Base-by-base conservation (phyloP, 345 rosid genomes). In the Leavenworthia alabamica region DNA sequence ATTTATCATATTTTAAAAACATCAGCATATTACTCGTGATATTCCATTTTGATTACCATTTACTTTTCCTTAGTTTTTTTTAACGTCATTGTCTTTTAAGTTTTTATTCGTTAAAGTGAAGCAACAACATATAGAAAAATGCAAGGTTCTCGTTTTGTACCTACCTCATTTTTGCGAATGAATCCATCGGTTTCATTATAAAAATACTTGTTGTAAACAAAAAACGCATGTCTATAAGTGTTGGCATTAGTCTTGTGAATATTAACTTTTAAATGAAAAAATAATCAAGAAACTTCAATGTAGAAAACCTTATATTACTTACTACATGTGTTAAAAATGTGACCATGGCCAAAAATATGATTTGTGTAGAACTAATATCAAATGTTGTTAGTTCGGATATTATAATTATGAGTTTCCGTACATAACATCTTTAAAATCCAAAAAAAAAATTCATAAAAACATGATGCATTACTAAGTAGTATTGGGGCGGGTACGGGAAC, bases 1-100 rank as follows among this genome's bases (percentile, higher is more conserved):
- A 8, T 47, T 53, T 33, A 10, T 37, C 17, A 20, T 8, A 23
- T 11, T 45, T 4, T 23, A 1, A 23, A 24, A 56, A 29, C 42
- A 24, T 19, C 27, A 47, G 71, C 57, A 57, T 48, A 47, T 67
- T 46, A 46, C 47, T 12, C 40, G 28, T 56, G 23, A 66, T 40
- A 56, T 67, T 57, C 64, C 36, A 14, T 28, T 39, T 31, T 37
- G 6, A 37, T 37, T 6, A 15, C 4, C 1, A 24, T 56, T 8
- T 48, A 6, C 6, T 29, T 40, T 42, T 27, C 40, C 15, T 13
- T 14, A 1, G 1, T 29, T 13, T 23, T 13, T 23, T 52, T 37
- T 23, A 8, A 22, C 14, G 39, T 23, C 20, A 6, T 28, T 46
- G 8, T 60, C 44, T 6, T 28, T 28, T 28, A 7, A 28, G 9